Percentiles rank a stretch among this genome's conserved stretches.
Conservation (phyloP, 108 stramenopile genomes). For the Cyclotella sp. region DNA sequence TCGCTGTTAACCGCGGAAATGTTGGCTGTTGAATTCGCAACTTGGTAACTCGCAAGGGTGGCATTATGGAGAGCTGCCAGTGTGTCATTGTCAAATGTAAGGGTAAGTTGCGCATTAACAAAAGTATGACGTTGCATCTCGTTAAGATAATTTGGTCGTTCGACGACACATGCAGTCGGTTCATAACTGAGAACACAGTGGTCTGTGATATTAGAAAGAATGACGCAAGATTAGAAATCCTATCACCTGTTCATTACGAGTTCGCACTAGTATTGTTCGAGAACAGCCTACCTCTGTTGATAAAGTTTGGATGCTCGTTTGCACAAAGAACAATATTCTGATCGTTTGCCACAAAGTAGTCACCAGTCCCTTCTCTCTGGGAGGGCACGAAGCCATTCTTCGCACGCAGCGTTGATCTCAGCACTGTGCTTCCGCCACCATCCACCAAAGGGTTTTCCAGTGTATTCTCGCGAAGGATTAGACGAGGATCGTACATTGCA, state of each 20-base stretch:
- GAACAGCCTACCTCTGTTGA: slow-evolving; percentile 25
- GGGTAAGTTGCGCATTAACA: slow-evolving; percentile 40
- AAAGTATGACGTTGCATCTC: slow-evolving; percentile 8
- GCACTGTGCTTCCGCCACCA: slow-evolving; percentile 43
- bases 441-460: slow-evolving; percentile 50
- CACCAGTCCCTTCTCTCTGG: background rate
- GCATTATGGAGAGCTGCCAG: slow-evolving; percentile 25
- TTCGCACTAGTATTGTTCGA: background rate
- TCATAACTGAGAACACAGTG: slow-evolving; percentile 45
- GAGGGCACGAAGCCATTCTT: slow-evolving; percentile 30
- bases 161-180: slow-evolving; percentile 36
- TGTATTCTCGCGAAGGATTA: slow-evolving; percentile 44
- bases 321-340: slow-evolving; percentile 50
- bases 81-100: slow-evolving; percentile 42
- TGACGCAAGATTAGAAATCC: background rate
- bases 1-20: slow-evolving; percentile 10
- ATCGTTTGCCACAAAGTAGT: slow-evolving; percentile 39
- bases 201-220: background rate
- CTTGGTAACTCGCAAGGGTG: slow-evolving; percentile 6
- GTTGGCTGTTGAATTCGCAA: slow-evolving; percentile 6
- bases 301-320: slow-evolving; percentile 49
- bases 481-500: slow-evolving; percentile 41
- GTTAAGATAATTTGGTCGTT: slow-evolving; percentile 10
- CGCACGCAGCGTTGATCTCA: slow-evolving; percentile 34
- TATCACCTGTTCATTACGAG: background rate